Base-by-base conservation (phyloP, 2,329 filamentous ascomycete genomes). In the Tolypocladium capitatum region DNA sequence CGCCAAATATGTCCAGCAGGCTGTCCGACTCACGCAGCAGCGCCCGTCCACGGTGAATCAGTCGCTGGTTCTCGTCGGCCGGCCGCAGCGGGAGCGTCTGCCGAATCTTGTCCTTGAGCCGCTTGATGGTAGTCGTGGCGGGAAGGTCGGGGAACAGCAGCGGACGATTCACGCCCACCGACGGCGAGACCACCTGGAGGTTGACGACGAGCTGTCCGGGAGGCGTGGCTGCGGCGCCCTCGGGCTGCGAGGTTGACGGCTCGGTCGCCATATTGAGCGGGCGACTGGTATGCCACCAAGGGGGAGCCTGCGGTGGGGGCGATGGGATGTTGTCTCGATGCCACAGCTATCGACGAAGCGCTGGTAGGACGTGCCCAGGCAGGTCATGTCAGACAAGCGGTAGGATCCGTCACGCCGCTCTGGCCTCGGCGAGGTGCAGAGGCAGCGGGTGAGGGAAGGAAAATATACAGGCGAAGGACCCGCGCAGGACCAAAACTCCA, bases 41-140 rank as follows among this genome's bases (percentile, higher is more conserved):
- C 43, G 79, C 68, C 33, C 77, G 73, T 1, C 80, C 80, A 38
- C 74, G 69, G 55, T 82, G 73, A 34, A 83, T 83, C 49, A 83
- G 63, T 38, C 79, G 70, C 58, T 82, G 76, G 32, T 73, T 68
- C 32, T 77, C 70, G 50, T 78, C 70, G 16, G 68, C 55, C 4
- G 78, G 77, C 46, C 69, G 72, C 41, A 72, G 60, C 24, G 68
- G 63, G 38, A 81, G 58, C 4, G 61, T 57, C 55, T 77, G 68
- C 31, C 76, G 73, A 49, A 83, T 79, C 58, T 66, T 75, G 40
- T 72, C 71, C 58, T 81, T 82, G 32, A 83, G 63, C 59, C 79
- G 66, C 48, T 69, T 70, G 43, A 82, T 66, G 0, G 76, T 80
- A 2, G 74, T 78, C 1, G 66, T 64, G 36, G 68, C 65, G 14